Percentiles rank a stretch among this genome's conserved stretches.
phyloP scores from a whole-genome alignment of 306 rosid genomes.

The Begonia fuchsioides region DNA sequence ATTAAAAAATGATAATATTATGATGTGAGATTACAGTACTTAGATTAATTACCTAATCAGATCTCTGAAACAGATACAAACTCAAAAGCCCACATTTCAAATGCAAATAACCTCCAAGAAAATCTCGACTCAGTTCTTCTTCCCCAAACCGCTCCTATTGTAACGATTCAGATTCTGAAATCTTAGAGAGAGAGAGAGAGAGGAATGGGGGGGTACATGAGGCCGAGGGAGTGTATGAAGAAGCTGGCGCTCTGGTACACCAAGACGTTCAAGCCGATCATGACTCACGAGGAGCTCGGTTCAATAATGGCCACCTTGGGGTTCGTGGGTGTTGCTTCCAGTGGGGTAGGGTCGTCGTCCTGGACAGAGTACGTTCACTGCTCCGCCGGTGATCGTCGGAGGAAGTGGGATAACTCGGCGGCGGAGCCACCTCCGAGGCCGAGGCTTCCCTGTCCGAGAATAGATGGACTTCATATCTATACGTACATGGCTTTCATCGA shows the following conservation, averaged over 20 bases:
- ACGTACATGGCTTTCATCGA: not conserved
- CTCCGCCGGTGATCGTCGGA: slow-evolving; percentile 5
- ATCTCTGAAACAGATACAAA: too few relatives aligned
- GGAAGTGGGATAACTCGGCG: not conserved
- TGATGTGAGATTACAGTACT: too few relatives aligned
- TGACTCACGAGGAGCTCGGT: slow-evolving; percentile 38
- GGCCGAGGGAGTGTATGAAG: slow-evolving; percentile 16
- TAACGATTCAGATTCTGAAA: not conserved
- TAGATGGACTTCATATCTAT: slow-evolving; percentile 26
- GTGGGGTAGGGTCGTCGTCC: not conserved
- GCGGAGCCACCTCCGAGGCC: slow-evolving; percentile 14
- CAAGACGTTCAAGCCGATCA: slow-evolving; percentile 24
- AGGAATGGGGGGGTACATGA: slow-evolving; percentile 22
- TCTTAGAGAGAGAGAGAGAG: not conserved
- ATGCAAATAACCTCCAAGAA: too few relatives aligned
- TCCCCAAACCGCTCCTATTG: too few relatives aligned
- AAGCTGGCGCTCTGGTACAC: slow-evolving; percentile 30
- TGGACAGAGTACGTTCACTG: slow-evolving; percentile 27
- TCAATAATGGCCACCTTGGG: slow-evolving; percentile 32
- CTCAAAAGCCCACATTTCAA: too few relatives aligned
- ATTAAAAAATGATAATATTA: too few relatives aligned
- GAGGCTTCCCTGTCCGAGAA: slow-evolving; percentile 24
- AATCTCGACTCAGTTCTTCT: too few relatives aligned
- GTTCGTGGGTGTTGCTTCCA: slow-evolving; percentile 21
- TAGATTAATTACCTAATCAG: too few relatives aligned